Base-by-base conservation (phyloP, 2,329 filamentous ascomycete genomes). In the Myrmaecium sp. region DNA sequence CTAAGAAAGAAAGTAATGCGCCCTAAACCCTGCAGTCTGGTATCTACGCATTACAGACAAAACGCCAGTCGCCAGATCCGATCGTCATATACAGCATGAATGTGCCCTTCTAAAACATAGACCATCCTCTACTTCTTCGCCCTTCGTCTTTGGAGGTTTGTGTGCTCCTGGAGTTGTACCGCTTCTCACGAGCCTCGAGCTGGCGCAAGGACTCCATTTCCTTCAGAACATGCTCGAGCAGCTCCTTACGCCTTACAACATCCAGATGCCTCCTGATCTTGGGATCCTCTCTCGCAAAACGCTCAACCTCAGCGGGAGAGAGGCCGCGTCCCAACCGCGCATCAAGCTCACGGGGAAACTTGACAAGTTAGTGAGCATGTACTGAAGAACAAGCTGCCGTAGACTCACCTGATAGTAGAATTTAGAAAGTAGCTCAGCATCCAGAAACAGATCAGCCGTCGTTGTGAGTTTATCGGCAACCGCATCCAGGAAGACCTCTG, bases 401-500 rank as follows among this genome's bases (percentile, higher is more conserved):
- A 12, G n/a, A 35, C 47, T 36, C 42, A 53, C 49, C 47, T 89
- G 83, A 56, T 94, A 93, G 58, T 93, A 94, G 50, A 95, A 98
- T 46, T 98, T 92, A 2, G 80, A 86, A 11, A 98, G 68, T 12
- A 98, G 66, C 56, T 98, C 91, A 7, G 95, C 89, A 44, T 98
- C 94, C 16, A 98, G 67, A 62, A 98, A 98, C 1, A 98, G 69
- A 6, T 98, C 89, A 2, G 89, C 86, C 0, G 89, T 98, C 2
- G 82, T 77, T 3, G 86, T 91, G 25, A 98, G 68, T 54, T 95
- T 95, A 39, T 84, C 81, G 2, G 89, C 84, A 2, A 93, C 89
- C 3, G 91, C 83, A 43, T 98, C 84, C n/a, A 98, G 70, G 60
- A 98, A 98, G 10, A 98, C 70, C 49, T 98, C 89, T 0, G 89